Conservation (phyloP, 805 yeast species). For the Cyberlindnera saturnus region DNA sequence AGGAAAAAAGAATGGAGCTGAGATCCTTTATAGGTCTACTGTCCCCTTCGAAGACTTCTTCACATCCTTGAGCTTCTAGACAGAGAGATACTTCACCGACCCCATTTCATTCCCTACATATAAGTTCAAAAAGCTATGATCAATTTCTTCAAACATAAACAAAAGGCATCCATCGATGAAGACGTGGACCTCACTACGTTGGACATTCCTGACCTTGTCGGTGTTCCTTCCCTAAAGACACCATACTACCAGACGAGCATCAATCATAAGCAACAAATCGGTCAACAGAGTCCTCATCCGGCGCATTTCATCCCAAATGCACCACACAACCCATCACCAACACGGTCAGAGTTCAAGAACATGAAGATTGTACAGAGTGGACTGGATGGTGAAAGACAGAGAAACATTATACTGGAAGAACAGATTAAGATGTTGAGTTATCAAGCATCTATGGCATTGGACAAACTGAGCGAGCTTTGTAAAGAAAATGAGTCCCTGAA, state of each 20-base stretch:
- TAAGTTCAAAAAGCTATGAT: not conserved
- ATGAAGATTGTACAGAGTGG: not conserved
- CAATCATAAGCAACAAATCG: too few species aligned
- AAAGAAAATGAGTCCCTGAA: conserved; percentile 16
- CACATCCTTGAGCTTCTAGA: too few species aligned
- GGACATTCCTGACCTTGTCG: conserved; percentile 14
- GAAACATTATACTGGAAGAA: conserved; percentile 23
- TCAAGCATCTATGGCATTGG: conserved; percentile 23
- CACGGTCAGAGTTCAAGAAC: not conserved
- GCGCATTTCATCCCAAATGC: not conserved
- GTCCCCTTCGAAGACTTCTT: too few species aligned
- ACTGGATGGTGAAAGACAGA: conserved; percentile 19
- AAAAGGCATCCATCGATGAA: not conserved
- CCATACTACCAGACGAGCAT: too few species aligned
- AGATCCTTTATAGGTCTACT: too few species aligned
- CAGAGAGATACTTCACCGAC: not conserved
- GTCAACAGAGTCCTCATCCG: too few species aligned
- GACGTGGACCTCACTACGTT: conserved; percentile 15
- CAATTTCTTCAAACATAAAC: conserved; percentile 1
- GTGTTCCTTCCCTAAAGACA: too few species aligned
- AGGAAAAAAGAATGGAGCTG: too few species aligned
- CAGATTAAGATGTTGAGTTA: conserved; percentile 20
- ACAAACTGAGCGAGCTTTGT: conserved; percentile 16
- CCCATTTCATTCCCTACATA: not conserved
- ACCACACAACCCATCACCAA: not conserved